These are phyloP conservation scores for Lactarius akahatsu DNA, from an alignment of 768 basidiomycete species.

Conservation along the genomic window DNA sequence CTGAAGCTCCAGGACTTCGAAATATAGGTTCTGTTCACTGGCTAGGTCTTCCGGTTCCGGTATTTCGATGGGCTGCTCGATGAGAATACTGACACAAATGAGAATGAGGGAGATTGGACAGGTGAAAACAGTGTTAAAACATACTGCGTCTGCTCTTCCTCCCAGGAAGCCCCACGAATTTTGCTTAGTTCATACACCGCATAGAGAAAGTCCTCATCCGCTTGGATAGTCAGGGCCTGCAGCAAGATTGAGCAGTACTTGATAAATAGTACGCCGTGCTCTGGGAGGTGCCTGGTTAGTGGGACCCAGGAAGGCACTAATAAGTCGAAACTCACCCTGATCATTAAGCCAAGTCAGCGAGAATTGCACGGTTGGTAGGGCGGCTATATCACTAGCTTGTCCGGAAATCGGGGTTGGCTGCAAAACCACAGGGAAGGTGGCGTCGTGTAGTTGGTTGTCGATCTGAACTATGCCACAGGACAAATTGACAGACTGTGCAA, in stretches of 20 bases:
- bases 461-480: constrained; percentile 87
- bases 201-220: constrained; percentile 96
- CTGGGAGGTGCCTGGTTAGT: constrained; percentile 42
- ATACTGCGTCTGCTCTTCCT: constrained; percentile 73
- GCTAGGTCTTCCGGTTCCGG: constrained; percentile 68
- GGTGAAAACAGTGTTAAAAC: constrained; percentile 32
- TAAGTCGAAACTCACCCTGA: constrained; percentile 56
- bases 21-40: constrained; percentile 81
- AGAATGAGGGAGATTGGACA: constrained; percentile 12
- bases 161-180: constrained; percentile 90
- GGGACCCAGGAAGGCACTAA: not conserved
- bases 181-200: constrained; percentile 89
- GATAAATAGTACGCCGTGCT: constrained; percentile 97
- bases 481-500: constrained; percentile 77
- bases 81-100: constrained; percentile 55
- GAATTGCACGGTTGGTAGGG: constrained; percentile 85
- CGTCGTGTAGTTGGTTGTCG: constrained; percentile 97
- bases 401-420: constrained; percentile 89
- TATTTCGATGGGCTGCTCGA: constrained; percentile 64
- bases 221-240: constrained; percentile 91
- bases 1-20: constrained; percentile 92
- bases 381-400: constrained; percentile 70
- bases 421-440: constrained; percentile 88
- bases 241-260: constrained; percentile 95
- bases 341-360: constrained; percentile 92